Conservation (phyloP, 2,329 filamentous ascomycete genomes). For the Fusarium mundagurra region DNA sequence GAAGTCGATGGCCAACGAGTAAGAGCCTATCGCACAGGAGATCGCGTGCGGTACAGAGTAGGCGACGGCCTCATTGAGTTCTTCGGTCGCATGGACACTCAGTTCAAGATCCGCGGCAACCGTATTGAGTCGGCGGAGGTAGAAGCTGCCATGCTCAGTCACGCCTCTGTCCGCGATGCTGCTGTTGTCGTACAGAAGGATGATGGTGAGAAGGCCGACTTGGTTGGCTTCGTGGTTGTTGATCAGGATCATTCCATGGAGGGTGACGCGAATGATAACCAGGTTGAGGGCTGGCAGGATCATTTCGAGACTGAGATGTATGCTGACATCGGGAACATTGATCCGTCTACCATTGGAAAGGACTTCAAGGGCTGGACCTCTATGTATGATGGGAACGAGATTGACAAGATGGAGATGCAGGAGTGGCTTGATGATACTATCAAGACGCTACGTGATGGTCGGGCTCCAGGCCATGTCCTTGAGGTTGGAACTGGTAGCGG, state of each 20-base stretch:
- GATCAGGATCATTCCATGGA: background rate
- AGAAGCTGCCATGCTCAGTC: background rate
- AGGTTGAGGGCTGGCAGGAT: background rate
- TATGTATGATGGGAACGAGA: background rate
- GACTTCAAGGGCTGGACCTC: background rate
- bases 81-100: background rate
- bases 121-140: background rate
- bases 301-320: background rate
- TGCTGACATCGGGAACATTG: background rate
- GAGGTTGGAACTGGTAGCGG: slow-evolving; percentile 46
- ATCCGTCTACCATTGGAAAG: background rate
- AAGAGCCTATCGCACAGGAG: slow-evolving; percentile 36
- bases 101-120: background rate
- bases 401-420: slow-evolving; percentile 33
- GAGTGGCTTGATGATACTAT: slow-evolving; percentile 48
- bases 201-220: background rate
- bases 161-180: background rate
- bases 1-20: background rate
- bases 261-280: background rate
- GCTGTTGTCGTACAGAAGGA: background rate
- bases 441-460: slow-evolving; percentile 21
- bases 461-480: slow-evolving; percentile 27
- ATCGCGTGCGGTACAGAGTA: slow-evolving; percentile 24
- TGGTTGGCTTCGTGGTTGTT: background rate
- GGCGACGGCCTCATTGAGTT: slow-evolving; percentile 31